A percentile compares a stretch with the other conserved stretches of the same genome.
Conservation (phyloP, 345 rosid species). For the Citrus sp. region DNA sequence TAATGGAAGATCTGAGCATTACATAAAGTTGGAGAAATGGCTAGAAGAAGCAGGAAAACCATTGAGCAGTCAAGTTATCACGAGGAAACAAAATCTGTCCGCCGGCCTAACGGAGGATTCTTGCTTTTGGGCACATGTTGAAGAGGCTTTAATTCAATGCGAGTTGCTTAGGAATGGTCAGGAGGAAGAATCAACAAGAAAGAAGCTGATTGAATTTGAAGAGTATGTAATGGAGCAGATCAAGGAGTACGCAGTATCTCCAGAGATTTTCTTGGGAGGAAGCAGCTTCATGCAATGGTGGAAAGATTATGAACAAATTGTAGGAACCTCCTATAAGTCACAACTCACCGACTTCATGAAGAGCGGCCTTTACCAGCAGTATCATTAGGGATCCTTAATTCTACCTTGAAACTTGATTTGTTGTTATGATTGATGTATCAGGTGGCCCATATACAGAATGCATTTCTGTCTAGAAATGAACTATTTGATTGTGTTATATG, state of each 20-base stretch:
- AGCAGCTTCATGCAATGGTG: conserved; percentile 83
- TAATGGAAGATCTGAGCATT: conserved; percentile 48
- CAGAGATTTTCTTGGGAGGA: conserved; percentile 53
- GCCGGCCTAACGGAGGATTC: conserved; percentile 50
- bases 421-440: neutral
- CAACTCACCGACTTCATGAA: conserved; percentile 40
- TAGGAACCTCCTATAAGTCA: conserved; percentile 16
- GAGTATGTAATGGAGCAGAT: conserved; percentile 37
- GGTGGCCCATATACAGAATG: too few species aligned
- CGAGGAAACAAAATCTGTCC: conserved; percentile 23
- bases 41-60: conserved; percentile 9
- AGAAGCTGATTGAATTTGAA: conserved; percentile 34
- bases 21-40: conserved; percentile 50
- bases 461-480: neutral
- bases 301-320: conserved; percentile 35
- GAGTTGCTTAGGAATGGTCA: conserved; percentile 9
- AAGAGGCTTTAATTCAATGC: conserved; percentile 47
- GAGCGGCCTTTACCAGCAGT: conserved; percentile 15
- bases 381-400: conserved; percentile 21
- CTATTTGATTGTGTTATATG: too few species aligned
- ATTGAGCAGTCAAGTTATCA: neutral
- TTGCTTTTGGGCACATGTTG: conserved; percentile 81
- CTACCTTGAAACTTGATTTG: neutral
- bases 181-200: conserved; percentile 1
- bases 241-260: conserved; percentile 42